Evolutionary conservation across 2,329 filamentous ascomycete genomes (phyloP).

Genomic region (Aurifilum marmelostoma): DNA sequence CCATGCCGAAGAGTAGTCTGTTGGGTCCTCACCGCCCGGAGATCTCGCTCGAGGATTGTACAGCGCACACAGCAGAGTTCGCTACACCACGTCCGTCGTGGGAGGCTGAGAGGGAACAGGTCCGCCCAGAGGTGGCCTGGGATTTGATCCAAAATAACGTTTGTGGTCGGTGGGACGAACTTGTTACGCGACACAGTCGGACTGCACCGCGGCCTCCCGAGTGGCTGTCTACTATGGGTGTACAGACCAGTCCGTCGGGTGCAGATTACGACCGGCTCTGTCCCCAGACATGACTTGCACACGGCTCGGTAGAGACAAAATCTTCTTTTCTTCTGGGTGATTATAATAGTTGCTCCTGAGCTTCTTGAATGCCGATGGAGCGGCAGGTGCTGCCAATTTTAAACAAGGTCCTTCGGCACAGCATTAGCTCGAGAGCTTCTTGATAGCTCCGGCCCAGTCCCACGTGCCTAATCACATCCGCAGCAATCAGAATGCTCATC

Average conservation of each 20-base stretch:
- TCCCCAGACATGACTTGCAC: not conserved
- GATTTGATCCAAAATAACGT: not conserved
- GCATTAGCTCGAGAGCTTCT: constrained; percentile 8
- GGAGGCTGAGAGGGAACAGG: not conserved
- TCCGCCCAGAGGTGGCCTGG: not conserved
- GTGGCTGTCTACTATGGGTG: not conserved
- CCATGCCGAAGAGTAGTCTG: not conserved
- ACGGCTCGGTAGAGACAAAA: not conserved
- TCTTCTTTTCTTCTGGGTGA: not conserved
- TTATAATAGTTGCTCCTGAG: not conserved
- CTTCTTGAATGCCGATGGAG: not conserved
- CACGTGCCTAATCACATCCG: not conserved
- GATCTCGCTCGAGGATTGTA: not conserved
- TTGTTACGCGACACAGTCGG: constrained; percentile 17
- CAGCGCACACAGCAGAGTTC: not conserved
- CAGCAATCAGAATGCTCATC: not conserved
- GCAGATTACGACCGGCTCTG: not conserved
- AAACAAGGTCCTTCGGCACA: not conserved
- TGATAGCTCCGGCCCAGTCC: not conserved
- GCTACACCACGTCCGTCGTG: not conserved
- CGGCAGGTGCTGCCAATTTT: not conserved
- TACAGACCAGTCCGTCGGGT: constrained; percentile 1
- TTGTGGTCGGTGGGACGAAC: not conserved
- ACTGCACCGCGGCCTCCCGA: constrained; percentile 13
- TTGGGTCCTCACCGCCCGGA: not conserved